Evolutionary conservation across 2,329 filamentous ascomycete species (phyloP).

Genomic region (Ceratocystis colombiana): DNA sequence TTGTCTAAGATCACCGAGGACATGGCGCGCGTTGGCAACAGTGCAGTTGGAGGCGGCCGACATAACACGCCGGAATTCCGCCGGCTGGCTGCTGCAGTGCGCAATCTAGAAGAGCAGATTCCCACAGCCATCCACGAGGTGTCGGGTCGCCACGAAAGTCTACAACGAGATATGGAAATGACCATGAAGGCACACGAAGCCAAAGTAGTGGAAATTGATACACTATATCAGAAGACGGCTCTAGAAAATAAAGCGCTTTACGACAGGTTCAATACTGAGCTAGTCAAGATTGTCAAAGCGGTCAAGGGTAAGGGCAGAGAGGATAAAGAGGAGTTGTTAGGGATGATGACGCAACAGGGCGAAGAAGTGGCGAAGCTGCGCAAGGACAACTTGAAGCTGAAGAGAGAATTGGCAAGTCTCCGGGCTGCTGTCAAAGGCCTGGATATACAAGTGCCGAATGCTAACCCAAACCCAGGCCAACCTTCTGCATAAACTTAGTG

Average conservation of each 20-base stretch:
- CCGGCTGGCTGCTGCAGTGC: constrained; percentile 48
- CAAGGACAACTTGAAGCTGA: constrained; percentile 76
- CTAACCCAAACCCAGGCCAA: neutral
- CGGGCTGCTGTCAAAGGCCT: constrained; percentile 39
- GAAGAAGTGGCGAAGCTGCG: constrained; percentile 69
- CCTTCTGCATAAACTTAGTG: neutral
- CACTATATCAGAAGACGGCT: constrained; percentile 75
- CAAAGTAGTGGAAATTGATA: constrained; percentile 73
- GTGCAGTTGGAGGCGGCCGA: constrained; percentile 32
- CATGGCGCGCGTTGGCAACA: constrained; percentile 43
- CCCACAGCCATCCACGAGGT: constrained; percentile 50
- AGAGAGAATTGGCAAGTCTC: constrained; percentile 68
- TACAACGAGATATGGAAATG: constrained; percentile 62
- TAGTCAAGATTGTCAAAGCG: constrained; percentile 70
- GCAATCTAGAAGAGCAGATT: constrained; percentile 57
- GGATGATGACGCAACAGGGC: constrained; percentile 58
- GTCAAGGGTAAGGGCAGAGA: constrained; percentile 62
- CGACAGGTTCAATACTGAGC: constrained; percentile 81
- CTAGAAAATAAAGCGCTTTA: constrained; percentile 91
- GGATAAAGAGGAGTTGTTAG: constrained; percentile 67
- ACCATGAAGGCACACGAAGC: constrained; percentile 64
- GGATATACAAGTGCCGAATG: constrained; percentile 20
- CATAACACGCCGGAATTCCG: constrained; percentile 37
- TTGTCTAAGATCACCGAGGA: constrained; percentile 72
- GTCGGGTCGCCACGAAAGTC: constrained; percentile 48